phyloP scores from a whole-genome alignment of 2,329 filamentous ascomycete genomes.

The Fusarium praegraminearum region DNA sequence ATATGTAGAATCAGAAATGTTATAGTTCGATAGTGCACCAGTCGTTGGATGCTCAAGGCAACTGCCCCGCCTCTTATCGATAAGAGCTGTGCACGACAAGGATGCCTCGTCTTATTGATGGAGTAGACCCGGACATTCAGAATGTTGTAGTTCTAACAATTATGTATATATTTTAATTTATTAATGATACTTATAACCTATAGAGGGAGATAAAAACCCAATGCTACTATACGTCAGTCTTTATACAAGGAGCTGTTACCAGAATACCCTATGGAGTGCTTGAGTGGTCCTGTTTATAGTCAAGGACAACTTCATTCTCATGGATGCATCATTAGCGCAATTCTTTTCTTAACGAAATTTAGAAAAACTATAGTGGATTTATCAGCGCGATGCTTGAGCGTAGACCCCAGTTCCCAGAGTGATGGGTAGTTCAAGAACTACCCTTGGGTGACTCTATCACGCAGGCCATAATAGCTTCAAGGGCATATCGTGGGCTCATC shows the following conservation, averaged over 20 bases:
- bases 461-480: too few relatives aligned
- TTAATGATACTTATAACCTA: too few relatives aligned
- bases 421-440: too few relatives aligned
- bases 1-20: slow-evolving; percentile 18
- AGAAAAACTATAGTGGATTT: too few relatives aligned
- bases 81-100: slow-evolving; percentile 38
- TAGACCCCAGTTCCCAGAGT: too few relatives aligned
- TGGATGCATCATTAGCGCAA: neutral
- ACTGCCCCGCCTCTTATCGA: slow-evolving; percentile 49
- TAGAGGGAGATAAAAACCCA: neutral
- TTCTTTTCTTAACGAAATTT: too few relatives aligned
- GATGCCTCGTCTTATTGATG: neutral
- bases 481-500: neutral
- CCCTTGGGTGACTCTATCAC: too few relatives aligned
- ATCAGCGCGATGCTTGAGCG: too few relatives aligned
- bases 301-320: neutral
- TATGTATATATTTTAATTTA: neutral
- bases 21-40: slow-evolving; percentile 23
- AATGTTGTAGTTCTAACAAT: neutral
- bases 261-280: neutral
- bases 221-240: neutral
- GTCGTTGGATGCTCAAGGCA: slow-evolving; percentile 33
- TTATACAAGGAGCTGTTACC: neutral
- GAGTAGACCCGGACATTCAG: neutral
- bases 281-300: neutral